Evolutionary conservation across 371 early-diverging fungal species (phyloP), one percentile per base, ranked within the genome.

Genomic region (Mucor circinelloides): DNA sequence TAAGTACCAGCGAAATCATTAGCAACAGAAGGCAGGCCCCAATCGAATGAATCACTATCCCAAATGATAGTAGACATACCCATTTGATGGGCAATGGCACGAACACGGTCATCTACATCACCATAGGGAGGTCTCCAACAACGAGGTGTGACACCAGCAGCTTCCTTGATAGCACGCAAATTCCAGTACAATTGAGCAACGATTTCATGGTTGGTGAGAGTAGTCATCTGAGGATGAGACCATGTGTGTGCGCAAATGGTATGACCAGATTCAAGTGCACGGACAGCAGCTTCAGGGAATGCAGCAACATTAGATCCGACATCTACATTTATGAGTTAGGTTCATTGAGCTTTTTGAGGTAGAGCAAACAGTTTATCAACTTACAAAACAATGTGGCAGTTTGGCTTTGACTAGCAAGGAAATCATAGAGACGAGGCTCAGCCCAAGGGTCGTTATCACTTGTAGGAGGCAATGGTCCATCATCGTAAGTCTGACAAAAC

Each of bases 111-210:
- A 64, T 86, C 85, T 2, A 78, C 74, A 63, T 83, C 85, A 3
- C 80, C 79, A 63, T 70, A 85, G 1, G 80, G 80, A 36, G 88
- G 86, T 3, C 88, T 64, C 78, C 85, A 84, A 73, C 82, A 87
- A 6, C 78, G 64, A 6, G 84, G 75, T 2, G 83, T 81, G 0
- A 81, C 76, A 12, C 87, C 87, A 25, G 77, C 74, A 3, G 80
- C 77, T 54, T 84, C 75, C 63, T 86, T 78, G 60, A 89, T 85
- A 0, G 81, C 81, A 13, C 77, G 76, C 32, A 78, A 72, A 1
- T 75, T 82, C 73, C 77, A 79, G n/a, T 77, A 75, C 6, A 86
- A 65, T 40, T 86, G 77, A 40, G 81, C 81, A 9, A 83, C 81
- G 25, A 86, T 62, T 48, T 79, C 73, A 25, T 75, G 70, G 42